These are phyloP conservation scores for Mortierella sp. DNA, from an alignment of 371 early-diverging fungal genomes.

Conservation along the genomic window DNA sequence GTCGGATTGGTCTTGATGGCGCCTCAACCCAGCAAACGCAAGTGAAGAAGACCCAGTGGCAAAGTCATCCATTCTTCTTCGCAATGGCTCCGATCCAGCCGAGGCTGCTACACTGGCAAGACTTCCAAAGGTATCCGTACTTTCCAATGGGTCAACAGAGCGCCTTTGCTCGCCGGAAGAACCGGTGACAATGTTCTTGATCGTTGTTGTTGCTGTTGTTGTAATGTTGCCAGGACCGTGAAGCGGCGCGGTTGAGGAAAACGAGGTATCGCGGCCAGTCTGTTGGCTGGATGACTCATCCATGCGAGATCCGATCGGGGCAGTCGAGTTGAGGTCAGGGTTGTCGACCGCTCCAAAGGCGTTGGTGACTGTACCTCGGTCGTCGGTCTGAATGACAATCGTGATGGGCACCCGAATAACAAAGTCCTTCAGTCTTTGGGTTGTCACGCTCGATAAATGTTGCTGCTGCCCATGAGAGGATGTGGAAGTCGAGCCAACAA, in stretches of 20 bases:
- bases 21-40: conserved; percentile 1
- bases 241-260: background rate
- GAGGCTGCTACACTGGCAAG: background rate
- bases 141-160: background rate
- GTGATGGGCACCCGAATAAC: conserved; percentile 53
- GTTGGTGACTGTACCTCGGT: conserved; percentile 2
- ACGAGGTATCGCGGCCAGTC: no score
- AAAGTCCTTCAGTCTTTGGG: conserved; percentile 50
- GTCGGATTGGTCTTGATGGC: background rate
- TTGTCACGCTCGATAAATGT: background rate
- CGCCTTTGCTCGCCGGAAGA: background rate
- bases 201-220: background rate
- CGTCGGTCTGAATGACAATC: conserved; percentile 41
- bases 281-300: background rate
- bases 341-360: background rate
- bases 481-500: background rate
- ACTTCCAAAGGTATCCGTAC: conserved; percentile 1
- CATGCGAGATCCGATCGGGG: background rate
- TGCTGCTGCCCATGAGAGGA: background rate
- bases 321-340: background rate
- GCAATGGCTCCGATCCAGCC: background rate
- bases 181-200: conserved; percentile 3
- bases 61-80: conserved; percentile 8
- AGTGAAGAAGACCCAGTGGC: background rate
- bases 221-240: background rate